Evolutionary conservation across 1,284 basidiomycete genomes (phyloP), one percentile per base, ranked within the genome.

Genomic region (Cryptococcus amylolentus): DNA sequence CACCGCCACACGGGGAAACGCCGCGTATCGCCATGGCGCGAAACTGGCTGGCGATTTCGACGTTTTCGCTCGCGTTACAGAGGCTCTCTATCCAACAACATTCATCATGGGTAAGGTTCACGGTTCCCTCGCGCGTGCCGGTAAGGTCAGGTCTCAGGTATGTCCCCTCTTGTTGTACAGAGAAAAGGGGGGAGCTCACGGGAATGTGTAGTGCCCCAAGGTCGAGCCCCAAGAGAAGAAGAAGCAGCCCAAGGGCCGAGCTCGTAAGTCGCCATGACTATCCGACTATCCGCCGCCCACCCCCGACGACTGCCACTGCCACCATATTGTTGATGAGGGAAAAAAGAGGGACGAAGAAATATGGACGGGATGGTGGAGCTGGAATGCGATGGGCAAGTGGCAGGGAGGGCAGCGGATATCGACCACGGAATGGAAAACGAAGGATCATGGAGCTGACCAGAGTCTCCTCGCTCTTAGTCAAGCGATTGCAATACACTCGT

Each of bases 61-160:
- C 7, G 31, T 35, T 35, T 31, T 31, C 31, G 31, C 31, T 35
- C 31, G 31, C 31, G 31, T 10, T 35, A 10, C 31, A 35, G 7
- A 35, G 31, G 31, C 27, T 46, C 20, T 46, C 41, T 46, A 46
- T 23, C 44, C 44, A 46, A 26, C 44, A 46, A 56, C 55, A 71
- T 46, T 60, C 75, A 76, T 58, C 50, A 82, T 81, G 81, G 81
- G 81, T 73, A 82, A 82, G 77, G 95, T 97, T 82, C 94, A 98
- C 89, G 94, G 95, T 81, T 97, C 94, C 78, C 92, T 98, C 82
- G 94, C 94, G 81, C 94, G 95, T 86, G 94, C 93, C 80, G 94
- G 93, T 81, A 97, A 98, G 87, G 94, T 98, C 86, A 96, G 91
- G 84, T 91, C 89, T 72, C 92, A 96, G 82, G 73, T 76, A 64